A percentile compares a stretch with the other conserved stretches of the same genome.
Conservation (phyloP, 306 rosid genomes). For the Prunus mume region DNA sequence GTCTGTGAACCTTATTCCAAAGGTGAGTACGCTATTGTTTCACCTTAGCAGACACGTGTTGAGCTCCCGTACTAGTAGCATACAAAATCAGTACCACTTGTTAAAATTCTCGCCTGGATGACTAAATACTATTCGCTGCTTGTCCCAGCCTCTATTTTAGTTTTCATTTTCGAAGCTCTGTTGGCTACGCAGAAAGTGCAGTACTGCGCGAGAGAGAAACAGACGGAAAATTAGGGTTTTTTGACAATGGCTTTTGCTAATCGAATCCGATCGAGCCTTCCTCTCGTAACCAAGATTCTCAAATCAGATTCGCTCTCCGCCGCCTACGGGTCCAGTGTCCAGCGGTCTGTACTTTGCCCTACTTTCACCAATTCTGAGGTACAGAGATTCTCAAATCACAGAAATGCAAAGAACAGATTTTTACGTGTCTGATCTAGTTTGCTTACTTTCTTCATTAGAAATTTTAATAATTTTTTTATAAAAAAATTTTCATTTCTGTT, state of each 20-base stretch:
- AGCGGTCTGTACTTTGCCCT: slow-evolving; percentile 37
- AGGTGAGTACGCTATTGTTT: no score
- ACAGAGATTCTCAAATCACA: neutral
- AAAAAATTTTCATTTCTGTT: neutral
- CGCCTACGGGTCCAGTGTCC: slow-evolving; percentile 42
- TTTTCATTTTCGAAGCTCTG: neutral
- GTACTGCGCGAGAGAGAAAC: neutral
- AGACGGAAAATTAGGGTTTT: slow-evolving; percentile 48
- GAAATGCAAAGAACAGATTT: neutral
- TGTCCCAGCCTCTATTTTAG: neutral
- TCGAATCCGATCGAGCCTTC: slow-evolving; percentile 62
- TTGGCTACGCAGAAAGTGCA: neutral
- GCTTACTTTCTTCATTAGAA: neutral
- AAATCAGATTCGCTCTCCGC: slow-evolving; percentile 31
- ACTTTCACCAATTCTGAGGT: slow-evolving; percentile 43
- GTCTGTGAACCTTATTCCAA: no score
- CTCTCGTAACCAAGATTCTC: slow-evolving; percentile 44
- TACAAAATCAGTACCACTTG: neutral
- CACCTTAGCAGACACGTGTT: neutral
- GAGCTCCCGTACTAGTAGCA: neutral
- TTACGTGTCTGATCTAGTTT: neutral
- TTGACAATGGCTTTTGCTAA: slow-evolving; percentile 52
- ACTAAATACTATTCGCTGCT: neutral
- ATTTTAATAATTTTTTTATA: neutral
- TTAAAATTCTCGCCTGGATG: neutral